Percentiles rank a stretch among this genome's conserved stretches.
Evolutionary conservation across 2,329 filamentous ascomycete species (phyloP).

Genomic region (Aspergillus oerlinghausenensis): DNA sequence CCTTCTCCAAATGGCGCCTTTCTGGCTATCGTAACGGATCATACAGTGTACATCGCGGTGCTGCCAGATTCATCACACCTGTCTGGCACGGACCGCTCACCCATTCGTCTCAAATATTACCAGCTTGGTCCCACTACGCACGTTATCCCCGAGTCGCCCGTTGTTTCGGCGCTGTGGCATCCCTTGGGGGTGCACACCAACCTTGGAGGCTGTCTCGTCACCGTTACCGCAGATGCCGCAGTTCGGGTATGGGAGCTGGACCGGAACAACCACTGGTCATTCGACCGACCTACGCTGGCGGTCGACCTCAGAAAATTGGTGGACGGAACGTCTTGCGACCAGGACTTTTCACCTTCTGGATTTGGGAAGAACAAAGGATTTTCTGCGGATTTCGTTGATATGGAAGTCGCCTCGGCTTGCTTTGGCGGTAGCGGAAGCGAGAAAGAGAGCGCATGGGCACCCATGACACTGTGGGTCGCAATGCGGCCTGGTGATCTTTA

Average conservation of each 20-base stretch:
- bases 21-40: conserved; percentile 77
- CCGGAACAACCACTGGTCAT: conserved; percentile 77
- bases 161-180: conserved; percentile 86
- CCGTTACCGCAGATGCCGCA: conserved; percentile 80
- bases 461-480: conserved; percentile 96
- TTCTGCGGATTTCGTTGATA: conserved; percentile 83
- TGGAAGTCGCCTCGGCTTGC: conserved; percentile 86
- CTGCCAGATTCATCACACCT: conserved; percentile 77
- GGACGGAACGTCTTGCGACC: conserved; percentile 74
- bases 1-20: conserved; percentile 79
- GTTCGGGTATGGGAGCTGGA: conserved; percentile 90
- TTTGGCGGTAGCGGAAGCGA: conserved; percentile 69
- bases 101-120: conserved; percentile 77
- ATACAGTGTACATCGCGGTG: conserved; percentile 84
- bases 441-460: conserved; percentile 69
- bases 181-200: conserved; percentile 66
- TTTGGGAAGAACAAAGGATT: conserved; percentile 74
- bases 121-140: conserved; percentile 91
- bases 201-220: conserved; percentile 75
- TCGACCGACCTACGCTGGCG: conserved; percentile 75
- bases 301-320: conserved; percentile 86
- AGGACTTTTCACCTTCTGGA: conserved; percentile 75
- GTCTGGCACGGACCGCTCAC: conserved; percentile 60
- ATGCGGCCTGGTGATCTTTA: conserved; percentile 93
- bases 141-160: conserved; percentile 75